phyloP scores from a whole-genome alignment of 352 stramenopile species.

The Blastocystis sp. region DNA sequence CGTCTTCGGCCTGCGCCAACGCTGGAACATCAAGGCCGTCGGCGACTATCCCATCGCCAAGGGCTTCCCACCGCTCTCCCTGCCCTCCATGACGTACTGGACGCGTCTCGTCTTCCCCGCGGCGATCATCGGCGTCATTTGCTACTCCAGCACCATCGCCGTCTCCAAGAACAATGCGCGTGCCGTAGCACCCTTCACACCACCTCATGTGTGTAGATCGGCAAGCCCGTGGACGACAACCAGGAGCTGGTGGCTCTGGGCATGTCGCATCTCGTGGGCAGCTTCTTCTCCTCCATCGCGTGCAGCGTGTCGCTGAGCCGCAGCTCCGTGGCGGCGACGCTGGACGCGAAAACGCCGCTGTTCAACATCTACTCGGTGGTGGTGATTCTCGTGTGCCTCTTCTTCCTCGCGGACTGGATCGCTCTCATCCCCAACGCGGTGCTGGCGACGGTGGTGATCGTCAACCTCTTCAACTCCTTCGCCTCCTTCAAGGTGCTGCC shows the following conservation, averaged over 20 bases:
- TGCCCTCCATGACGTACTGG: background rate
- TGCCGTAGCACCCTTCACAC: background rate
- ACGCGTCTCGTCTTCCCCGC: background rate
- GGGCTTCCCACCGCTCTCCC: constrained; percentile 26
- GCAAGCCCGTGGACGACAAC: constrained; percentile 21
- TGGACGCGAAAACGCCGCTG: background rate
- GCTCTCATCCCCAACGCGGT: constrained; percentile 1
- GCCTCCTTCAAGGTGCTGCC: background rate
- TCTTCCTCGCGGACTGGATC: constrained; percentile 9
- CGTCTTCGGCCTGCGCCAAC: background rate
- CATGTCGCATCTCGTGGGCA: background rate
- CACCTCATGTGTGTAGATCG: constrained; percentile 21
- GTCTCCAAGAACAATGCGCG: constrained; percentile 21
- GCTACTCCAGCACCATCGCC: constrained; percentile 6
- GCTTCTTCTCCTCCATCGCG: background rate
- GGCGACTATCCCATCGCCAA: background rate
- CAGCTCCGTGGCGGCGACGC: background rate
- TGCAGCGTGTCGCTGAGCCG: background rate
- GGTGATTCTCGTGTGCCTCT: background rate
- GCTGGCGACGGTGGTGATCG: background rate
- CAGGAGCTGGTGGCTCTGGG: constrained; percentile 43
- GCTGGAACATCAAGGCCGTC: constrained; percentile 38
- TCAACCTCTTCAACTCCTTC: constrained; percentile 6
- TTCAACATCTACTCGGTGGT: background rate
- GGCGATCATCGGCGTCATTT: constrained; percentile 23